Evolutionary conservation across 371 early-diverging fungal genomes (phyloP), one percentile per base, ranked within the genome.

Genomic region (Apophysomyces trapeziformis): DNA sequence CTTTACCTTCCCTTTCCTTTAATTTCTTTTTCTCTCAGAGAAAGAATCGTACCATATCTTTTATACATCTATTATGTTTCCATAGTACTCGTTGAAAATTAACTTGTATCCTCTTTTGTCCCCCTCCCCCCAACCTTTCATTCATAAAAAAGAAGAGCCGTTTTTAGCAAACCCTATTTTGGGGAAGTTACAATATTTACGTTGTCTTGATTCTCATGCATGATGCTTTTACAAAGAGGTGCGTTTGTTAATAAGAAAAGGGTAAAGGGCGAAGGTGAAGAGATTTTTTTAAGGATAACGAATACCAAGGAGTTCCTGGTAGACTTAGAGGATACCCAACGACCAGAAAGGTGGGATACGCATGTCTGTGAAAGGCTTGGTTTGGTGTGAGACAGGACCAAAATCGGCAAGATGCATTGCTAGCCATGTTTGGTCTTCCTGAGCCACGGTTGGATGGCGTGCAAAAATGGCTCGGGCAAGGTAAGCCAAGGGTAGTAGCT

Each of bases 391-490:
- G 9, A 9, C 54, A 18, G 21, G 9, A 38, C 74, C 74, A 66
- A 77, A 68, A 38, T 67, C 66, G 38, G 47, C 38, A 5, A 74
- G 38, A 58, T 71, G 69, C 16, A 61, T 41, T 13, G 66, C 44
- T 58, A 77, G 44, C 74, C 74, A 69, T 11, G 50, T 58, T 1
- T 68, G 57, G 37, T 77, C 72, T 3, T 50, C 63, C n/a, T 45
- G 64, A 70, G 35, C 64, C 68, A 44, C 65, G 21, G 7, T 45
- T 32, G 54, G 65, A 43, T 71, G 67, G 18, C 71, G 69, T 43
- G 60, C 68, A 32, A 75, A 73, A 6, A 75, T 70, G 18, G 68
- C 68, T 8, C 68, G 73, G 5, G 78, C 78, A 68, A 78, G 70
- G 41, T 78, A 66, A 21, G 70, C 68, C 12, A 78, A 67, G 9